Evolutionary conservation across 2,329 filamentous ascomycete genomes (phyloP).

Genomic region (Akanthomyces uredinophilus): DNA sequence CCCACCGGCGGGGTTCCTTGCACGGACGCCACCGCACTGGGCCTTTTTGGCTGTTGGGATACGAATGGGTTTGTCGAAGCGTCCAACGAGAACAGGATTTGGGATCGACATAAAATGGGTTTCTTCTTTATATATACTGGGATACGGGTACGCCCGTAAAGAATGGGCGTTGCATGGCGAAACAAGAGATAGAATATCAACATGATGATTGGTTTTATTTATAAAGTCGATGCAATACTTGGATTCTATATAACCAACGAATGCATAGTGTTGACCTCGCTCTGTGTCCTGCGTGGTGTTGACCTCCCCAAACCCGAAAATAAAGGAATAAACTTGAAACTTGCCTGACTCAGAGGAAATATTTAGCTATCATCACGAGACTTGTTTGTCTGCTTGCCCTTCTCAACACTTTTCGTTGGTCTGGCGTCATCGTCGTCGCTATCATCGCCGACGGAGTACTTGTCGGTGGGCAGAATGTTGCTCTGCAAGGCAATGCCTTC

Average conservation of each 20-base stretch:
- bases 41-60: not conserved
- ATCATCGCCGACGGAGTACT: slow-evolving; percentile 53
- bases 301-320: not conserved
- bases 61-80: not conserved
- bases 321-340: not conserved
- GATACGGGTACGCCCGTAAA: not conserved
- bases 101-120: slow-evolving; percentile 11
- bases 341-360: not conserved
- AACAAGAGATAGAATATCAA: slow-evolving; percentile 4
- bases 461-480: slow-evolving; percentile 35
- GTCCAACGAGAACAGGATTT: slow-evolving; percentile 10
- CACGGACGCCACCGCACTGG: not conserved
- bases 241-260: not conserved
- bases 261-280: not conserved
- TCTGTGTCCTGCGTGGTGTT: not conserved
- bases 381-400: slow-evolving; percentile 2
- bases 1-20: not conserved
- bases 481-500: slow-evolving; percentile 15
- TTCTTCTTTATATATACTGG: not conserved
- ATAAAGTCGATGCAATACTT: not conserved
- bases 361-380: not conserved
- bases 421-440: slow-evolving; percentile 47
- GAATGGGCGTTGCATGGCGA: slow-evolving; percentile 11
- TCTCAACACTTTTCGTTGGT: slow-evolving; percentile 17
- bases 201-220: not conserved